These are phyloP conservation scores for Paecilomyces sp. DNA, from an alignment of 2,329 filamentous ascomycete genomes.

Conservation along the genomic window DNA sequence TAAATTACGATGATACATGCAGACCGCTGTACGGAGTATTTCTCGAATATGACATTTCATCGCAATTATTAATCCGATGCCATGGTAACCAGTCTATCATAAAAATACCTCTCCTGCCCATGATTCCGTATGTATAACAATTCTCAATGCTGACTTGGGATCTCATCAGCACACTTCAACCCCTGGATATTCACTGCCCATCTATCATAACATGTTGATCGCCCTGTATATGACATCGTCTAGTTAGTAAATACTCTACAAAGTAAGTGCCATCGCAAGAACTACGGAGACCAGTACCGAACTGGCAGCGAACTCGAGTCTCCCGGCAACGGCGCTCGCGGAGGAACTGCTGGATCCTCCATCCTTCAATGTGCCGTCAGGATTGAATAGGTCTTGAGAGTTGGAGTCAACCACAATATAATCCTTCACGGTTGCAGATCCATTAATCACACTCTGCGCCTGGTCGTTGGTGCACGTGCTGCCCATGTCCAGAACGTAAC, in stretches of 20 bases:
- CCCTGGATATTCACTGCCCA: neutral
- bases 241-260: neutral
- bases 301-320: neutral
- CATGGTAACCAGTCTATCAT: too few species aligned
- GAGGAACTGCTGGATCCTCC: neutral
- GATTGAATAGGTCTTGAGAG: conserved; percentile 1
- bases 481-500: conserved; percentile 36
- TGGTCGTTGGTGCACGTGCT: conserved; percentile 38
- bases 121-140: too few species aligned
- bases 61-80: too few species aligned
- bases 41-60: too few species aligned
- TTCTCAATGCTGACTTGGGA: neutral
- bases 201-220: neutral
- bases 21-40: too few species aligned
- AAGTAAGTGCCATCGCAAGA: neutral
- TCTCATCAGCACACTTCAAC: neutral
- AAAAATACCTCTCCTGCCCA: too few species aligned
- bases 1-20: too few species aligned
- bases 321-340: neutral
- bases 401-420: conserved; percentile 35
- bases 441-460: conserved; percentile 33
- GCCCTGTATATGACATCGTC: neutral
- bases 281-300: neutral
- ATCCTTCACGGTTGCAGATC: conserved; percentile 40
- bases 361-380: neutral